phyloP scores from a whole-genome alignment of 1,284 basidiomycete genomes.

The Melampsora occidentalis region DNA sequence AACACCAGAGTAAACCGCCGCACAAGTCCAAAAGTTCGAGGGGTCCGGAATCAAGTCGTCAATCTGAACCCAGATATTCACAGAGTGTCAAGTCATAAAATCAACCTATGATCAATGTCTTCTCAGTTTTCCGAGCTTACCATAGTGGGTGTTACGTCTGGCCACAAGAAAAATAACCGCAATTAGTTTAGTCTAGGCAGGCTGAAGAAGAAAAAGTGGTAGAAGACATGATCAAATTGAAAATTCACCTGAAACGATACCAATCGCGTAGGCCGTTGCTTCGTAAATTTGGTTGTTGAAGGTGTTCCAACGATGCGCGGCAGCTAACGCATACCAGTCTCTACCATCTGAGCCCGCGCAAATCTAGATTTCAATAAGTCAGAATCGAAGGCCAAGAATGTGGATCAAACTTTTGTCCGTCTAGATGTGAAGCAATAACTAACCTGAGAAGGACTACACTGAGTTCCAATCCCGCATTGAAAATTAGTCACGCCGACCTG shows the following conservation, averaged over 20 bases:
- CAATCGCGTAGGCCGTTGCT: conserved; percentile 36
- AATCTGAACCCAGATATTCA: conserved; percentile 3
- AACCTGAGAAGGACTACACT: conserved; percentile 36
- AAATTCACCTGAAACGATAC: conserved; percentile 34
- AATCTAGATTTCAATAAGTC: conserved; percentile 2
- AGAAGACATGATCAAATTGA: background rate
- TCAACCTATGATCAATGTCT: background rate
- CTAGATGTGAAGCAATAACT: background rate
- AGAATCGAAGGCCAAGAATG: conserved; percentile 1
- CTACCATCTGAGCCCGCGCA: conserved; percentile 19
- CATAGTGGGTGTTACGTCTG: conserved; percentile 39
- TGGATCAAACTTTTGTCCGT: background rate
- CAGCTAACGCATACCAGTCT: conserved; percentile 39
- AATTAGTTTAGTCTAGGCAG: background rate
- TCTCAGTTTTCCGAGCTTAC: background rate
- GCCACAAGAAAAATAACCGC: background rate
- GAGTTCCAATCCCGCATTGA: conserved; percentile 36
- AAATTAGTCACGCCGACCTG: conserved; percentile 33
- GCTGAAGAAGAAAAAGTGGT: background rate
- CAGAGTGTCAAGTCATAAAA: background rate
- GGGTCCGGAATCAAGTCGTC: conserved; percentile 32
- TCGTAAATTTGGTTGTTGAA: conserved; percentile 41
- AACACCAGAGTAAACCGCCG: conserved; percentile 32
- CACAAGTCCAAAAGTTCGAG: conserved; percentile 22
- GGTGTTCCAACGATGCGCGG: conserved; percentile 33